Base-by-base conservation (phyloP, 441 rosid species). In the Croton laevigatus region DNA sequence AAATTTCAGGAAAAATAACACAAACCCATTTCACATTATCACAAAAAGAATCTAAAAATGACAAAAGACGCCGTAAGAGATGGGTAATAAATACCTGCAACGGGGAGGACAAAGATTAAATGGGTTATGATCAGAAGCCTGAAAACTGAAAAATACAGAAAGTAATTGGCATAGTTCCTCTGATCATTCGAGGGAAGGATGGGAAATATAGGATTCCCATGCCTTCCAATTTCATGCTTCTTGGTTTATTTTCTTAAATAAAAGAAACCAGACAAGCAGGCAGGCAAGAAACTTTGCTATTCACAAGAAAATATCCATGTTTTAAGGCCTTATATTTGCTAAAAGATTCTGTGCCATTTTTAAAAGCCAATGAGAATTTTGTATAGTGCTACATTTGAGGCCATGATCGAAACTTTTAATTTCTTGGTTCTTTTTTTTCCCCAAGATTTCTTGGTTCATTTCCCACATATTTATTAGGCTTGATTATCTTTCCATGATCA, bases 11-110 rank as follows among this genome's bases (percentile, higher is more conserved):
- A 9, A 60, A 73, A 62, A 49, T 8, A 66, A 36, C 37, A 27
- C 20, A 19, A 38, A 23, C 72, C 70, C 70, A 71, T 19, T 68
- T 59, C 54, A 52, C 0, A 69, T 53, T 23, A 32, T 42, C 34
- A 14, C 7, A 73, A 59, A 44, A 5, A 5, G 53, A 34, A 5
- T 2, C 5, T 23, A 49, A 2, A 48, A 19, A 12, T 0, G 0
- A 4, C 13, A 13, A 13, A 48, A 61, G 37, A 5, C 11, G n/a
- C 6, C 5, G 53, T 17, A 4, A 59, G 36, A 5, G 40, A 22
- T 51, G 42, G 19, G 20, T 19, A 51, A 71, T 72, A 79, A 51
- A 71, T 72, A 79, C 83, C 85, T 61, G 62, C 46, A 53, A 64
- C 66, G 20, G 57, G 23, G 45, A 69, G 65, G 8, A 59, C 48